Evolutionary conservation across 2,329 filamentous ascomycete genomes (phyloP).

Genomic region (Dactylellina haptotyla): DNA sequence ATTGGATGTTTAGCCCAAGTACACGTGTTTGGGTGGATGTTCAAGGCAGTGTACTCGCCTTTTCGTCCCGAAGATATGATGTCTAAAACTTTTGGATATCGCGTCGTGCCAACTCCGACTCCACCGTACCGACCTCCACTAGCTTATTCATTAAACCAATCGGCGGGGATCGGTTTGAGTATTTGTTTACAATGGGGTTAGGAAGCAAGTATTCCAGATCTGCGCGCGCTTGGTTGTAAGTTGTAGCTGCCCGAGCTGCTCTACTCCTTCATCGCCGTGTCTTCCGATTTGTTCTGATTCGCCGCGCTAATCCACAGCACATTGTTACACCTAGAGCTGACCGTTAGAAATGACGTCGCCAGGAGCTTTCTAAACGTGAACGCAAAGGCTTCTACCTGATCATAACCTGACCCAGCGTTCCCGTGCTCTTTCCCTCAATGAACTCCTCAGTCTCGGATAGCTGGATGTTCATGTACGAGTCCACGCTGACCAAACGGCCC

Average conservation of each 20-base stretch:
- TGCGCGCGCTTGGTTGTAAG: background rate
- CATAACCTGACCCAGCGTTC: conserved; percentile 86
- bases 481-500: conserved; percentile 87
- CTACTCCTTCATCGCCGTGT: conserved; percentile 65
- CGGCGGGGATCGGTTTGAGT: background rate
- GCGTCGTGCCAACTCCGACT: background rate
- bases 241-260: conserved; percentile 59
- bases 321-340: conserved; percentile 81
- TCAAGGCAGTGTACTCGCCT: conserved; percentile 54
- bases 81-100: conserved; percentile 28
- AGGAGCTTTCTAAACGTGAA: background rate
- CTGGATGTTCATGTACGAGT: conserved; percentile 99
- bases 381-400: conserved; percentile 73
- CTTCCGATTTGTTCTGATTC: conserved; percentile 62
- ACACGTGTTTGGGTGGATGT: conserved; percentile 31
- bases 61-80: conserved; percentile 29
- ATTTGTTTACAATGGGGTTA: background rate
- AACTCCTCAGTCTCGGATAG: conserved; percentile 90
- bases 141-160: background rate
- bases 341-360: conserved; percentile 1
- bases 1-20: conserved; percentile 43
- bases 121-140: background rate
- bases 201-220: conserved; percentile 1
- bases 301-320: conserved; percentile 80
- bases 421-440: conserved; percentile 85